Conservation (phyloP, 75 land plant species). For the Pinus tabuliformis region DNA sequence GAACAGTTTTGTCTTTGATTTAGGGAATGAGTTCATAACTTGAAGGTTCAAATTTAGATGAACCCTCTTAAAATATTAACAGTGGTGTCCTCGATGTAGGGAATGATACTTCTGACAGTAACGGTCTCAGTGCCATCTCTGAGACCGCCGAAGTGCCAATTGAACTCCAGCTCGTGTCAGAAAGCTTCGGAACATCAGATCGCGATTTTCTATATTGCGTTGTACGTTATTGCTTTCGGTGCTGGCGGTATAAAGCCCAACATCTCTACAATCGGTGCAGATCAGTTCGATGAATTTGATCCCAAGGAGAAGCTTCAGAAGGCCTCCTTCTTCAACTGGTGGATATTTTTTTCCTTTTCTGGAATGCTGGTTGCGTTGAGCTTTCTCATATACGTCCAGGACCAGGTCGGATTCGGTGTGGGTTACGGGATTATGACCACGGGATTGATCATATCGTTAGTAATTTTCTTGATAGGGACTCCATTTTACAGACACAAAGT, state of each 20-base stretch:
- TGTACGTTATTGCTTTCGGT: conserved; percentile 49
- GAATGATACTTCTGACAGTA: conserved; percentile 12
- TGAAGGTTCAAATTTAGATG: no score
- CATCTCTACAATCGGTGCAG: conserved; percentile 76
- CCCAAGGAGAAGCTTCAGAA: conserved; percentile 30
- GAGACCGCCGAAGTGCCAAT: conserved; percentile 1
- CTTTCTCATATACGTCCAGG: conserved; percentile 28
- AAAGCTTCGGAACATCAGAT: background rate
- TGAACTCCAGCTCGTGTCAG: background rate
- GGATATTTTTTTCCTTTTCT: conserved; percentile 39
- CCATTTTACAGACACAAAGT: conserved; percentile 21
- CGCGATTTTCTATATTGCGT: conserved; percentile 26
- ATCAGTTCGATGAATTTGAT: conserved; percentile 51
- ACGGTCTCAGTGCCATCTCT: background rate
- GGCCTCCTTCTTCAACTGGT: conserved; percentile 82
- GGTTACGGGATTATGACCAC: conserved; percentile 30
- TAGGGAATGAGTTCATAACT: no score
- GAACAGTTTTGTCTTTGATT: no score
- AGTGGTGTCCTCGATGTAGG: conserved; percentile 1
- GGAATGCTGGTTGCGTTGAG: conserved; percentile 25
- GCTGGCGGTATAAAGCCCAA: conserved; percentile 75
- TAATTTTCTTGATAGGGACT: conserved; percentile 22
- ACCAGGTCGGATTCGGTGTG: conserved; percentile 29
- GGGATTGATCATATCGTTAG: conserved; percentile 27
- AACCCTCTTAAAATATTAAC: no score